Evolutionary conservation across 176 grass and related monocot genomes (phyloP).

Genomic region (Oryza meridionalis): DNA sequence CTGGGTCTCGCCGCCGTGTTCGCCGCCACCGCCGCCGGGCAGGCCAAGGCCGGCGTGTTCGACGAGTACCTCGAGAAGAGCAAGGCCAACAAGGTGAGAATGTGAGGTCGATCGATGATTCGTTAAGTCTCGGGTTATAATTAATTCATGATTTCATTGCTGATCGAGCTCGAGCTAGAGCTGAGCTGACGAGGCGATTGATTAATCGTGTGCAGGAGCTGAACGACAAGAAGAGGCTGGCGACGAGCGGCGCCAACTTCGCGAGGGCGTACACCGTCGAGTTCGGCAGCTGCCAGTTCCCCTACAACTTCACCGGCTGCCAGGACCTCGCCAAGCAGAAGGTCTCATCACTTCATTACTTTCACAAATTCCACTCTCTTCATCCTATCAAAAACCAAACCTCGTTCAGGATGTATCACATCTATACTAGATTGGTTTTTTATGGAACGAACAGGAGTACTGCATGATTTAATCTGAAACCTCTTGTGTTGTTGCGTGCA

Average conservation of each 20-base stretch:
- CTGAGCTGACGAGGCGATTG: not conserved
- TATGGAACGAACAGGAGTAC: too few species aligned
- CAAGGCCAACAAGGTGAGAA: constrained; percentile 74
- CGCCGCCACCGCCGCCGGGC: constrained; percentile 43
- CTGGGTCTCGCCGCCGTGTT: constrained; percentile 78
- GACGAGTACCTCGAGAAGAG: constrained; percentile 98
- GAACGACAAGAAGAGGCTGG: constrained; percentile 95
- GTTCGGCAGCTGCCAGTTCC: constrained; percentile 93
- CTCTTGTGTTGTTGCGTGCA: constrained; percentile 50
- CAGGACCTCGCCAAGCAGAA: constrained; percentile 99
- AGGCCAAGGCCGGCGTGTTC: constrained; percentile 66
- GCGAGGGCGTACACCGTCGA: constrained; percentile 90
- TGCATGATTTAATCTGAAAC: not conserved
- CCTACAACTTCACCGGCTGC: constrained; percentile 96
- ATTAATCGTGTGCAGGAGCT: constrained; percentile 55
- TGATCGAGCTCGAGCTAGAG: not conserved
- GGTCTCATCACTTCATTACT: constrained; percentile 34
- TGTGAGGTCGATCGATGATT: too few species aligned
- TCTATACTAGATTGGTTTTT: too few species aligned
- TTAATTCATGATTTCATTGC: too few species aligned
- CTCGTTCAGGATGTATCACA: too few species aligned
- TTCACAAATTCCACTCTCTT: too few species aligned
- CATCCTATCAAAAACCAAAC: too few species aligned
- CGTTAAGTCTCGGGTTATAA: too few species aligned
- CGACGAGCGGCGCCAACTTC: constrained; percentile 83